Percentiles rank a stretch among this genome's conserved stretches.
phyloP scores from a whole-genome alignment of 2,329 filamentous ascomycete genomes.

The Aureobasidium sp. region DNA sequence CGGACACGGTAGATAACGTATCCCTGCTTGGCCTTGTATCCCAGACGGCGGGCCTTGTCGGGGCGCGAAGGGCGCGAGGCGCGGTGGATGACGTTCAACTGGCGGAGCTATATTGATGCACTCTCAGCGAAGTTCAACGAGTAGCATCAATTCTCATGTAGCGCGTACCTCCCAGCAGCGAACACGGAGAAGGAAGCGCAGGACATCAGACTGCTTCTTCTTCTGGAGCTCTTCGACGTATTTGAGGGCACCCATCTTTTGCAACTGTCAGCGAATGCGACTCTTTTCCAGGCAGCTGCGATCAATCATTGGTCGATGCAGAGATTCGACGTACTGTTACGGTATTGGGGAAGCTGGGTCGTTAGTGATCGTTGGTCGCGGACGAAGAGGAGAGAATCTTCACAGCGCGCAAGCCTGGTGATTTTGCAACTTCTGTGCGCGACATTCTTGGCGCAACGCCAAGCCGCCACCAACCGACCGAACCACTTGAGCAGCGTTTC shows the following conservation, averaged over 20 bases:
- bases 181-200: conserved; percentile 98
- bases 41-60: conserved; percentile 99
- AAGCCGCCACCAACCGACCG: conserved; percentile 3
- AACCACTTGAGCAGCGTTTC: not conserved
- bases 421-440: not conserved
- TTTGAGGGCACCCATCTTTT: conserved; percentile 97
- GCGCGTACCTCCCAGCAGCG: conserved; percentile 95
- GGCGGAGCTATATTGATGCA: conserved; percentile 99
- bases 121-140: conserved; percentile 99
- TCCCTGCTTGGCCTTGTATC: conserved; percentile 99
- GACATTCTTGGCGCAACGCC: not conserved
- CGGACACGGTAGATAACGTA: conserved; percentile 99
- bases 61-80: conserved; percentile 95
- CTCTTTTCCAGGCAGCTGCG: not conserved
- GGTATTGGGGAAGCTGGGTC: conserved; percentile 6
- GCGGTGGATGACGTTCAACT: conserved; percentile 99
- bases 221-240: conserved; percentile 99
- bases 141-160: conserved; percentile 53
- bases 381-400: not conserved
- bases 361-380: conserved; percentile 11
- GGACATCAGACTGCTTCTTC: conserved; percentile 99
- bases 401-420: not conserved
- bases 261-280: conserved; percentile 5
- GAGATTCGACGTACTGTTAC: conserved; percentile 7
- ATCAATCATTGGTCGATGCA: not conserved